Evolutionary conservation across 2,329 filamentous ascomycete species (phyloP).

Genomic region (Cadophora gregata): DNA sequence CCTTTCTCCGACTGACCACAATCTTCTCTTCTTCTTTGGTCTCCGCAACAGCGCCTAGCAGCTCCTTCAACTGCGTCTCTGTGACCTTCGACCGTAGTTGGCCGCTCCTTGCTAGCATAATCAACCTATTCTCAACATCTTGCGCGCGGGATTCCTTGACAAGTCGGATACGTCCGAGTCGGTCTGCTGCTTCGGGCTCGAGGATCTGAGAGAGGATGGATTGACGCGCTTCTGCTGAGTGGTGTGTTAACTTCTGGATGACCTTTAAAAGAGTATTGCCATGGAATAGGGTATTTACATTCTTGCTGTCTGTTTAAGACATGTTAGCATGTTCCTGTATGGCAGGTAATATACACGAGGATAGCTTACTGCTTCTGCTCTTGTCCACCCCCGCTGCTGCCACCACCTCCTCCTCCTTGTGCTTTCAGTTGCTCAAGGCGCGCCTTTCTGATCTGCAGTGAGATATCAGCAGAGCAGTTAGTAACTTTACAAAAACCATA

Average conservation of each 20-base stretch:
- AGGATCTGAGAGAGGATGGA: constrained; percentile 91
- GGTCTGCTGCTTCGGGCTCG: constrained; percentile 89
- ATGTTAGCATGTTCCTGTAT: background rate
- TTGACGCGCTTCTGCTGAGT: constrained; percentile 71
- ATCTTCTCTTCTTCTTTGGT: constrained; percentile 81
- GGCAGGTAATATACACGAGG: background rate
- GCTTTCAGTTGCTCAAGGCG: constrained; percentile 93
- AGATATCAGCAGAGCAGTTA: background rate
- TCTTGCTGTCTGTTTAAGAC: constrained; percentile 10
- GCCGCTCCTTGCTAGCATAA: constrained; percentile 87
- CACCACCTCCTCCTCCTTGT: constrained; percentile 59
- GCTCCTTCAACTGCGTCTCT: constrained; percentile 90
- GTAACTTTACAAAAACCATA: constrained; percentile 17
- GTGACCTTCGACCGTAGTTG: constrained; percentile 88
- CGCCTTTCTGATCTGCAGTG: constrained; percentile 80
- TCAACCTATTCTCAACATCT: constrained; percentile 90
- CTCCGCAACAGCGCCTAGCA: constrained; percentile 84
- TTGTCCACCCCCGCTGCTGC: constrained; percentile 54
- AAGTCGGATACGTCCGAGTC: constrained; percentile 89
- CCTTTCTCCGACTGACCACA: constrained; percentile 83
- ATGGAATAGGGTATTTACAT: background rate
- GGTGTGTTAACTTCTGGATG: constrained; percentile 45
- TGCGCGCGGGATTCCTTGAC: constrained; percentile 91
- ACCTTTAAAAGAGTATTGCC: background rate
- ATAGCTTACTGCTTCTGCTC: constrained; percentile 59